These are phyloP conservation scores for Penicillium sp. DNA, from an alignment of 2,329 filamentous ascomycete species.

Conservation along the genomic window DNA sequence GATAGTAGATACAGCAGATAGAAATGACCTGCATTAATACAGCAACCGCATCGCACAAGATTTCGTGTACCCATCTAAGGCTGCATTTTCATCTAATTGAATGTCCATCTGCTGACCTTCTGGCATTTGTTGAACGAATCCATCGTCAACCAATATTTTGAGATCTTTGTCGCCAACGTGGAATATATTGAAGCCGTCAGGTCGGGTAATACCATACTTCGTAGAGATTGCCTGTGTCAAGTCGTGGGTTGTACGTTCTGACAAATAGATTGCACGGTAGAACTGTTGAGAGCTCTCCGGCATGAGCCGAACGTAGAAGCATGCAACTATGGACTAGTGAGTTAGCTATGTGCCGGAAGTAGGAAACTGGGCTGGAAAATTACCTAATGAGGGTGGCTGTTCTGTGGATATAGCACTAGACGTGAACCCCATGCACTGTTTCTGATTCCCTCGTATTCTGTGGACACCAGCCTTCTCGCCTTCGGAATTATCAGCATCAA, in stretches of 20 bases:
- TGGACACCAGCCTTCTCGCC: no score
- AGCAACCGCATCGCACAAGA: neutral
- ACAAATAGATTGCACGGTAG: conserved; percentile 79
- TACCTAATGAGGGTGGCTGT: neutral
- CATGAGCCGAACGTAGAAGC: conserved; percentile 71
- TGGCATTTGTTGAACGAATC: conserved; percentile 72
- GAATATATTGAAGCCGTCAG: conserved; percentile 66
- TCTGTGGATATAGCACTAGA: neutral
- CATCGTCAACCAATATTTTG: conserved; percentile 81
- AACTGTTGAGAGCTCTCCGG: conserved; percentile 56
- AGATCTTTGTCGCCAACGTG: conserved; percentile 70
- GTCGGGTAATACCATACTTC: conserved; percentile 75
- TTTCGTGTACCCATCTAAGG: neutral
- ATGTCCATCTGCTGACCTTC: conserved; percentile 82
- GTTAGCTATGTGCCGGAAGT: neutral
- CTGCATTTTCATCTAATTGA: neutral
- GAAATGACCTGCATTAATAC: neutral
- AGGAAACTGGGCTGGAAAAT: conserved; percentile 22
- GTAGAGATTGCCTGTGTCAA: conserved; percentile 66
- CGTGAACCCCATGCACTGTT: neutral
- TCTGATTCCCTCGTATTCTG: neutral
- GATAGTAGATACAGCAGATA: no score
- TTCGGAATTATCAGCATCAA: no score
- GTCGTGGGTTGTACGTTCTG: conserved; percentile 68
- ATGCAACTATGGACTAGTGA: conserved; percentile 65